These are phyloP conservation scores for Jamesozyma hellenica DNA, from an alignment of 805 yeast species.

Conservation along the genomic window DNA sequence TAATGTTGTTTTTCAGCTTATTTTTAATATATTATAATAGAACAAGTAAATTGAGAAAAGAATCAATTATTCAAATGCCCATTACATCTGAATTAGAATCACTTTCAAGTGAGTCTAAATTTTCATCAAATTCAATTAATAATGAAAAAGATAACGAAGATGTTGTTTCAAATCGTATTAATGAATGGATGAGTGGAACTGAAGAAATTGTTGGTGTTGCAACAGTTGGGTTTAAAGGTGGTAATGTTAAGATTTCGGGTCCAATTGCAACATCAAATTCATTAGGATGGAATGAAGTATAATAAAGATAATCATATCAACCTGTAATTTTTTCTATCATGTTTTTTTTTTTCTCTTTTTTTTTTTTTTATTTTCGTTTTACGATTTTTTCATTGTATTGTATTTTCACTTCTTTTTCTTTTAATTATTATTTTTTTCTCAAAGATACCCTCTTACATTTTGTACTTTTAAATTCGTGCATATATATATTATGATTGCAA, in stretches of 20 bases:
- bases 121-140: not conserved
- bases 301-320: too few species aligned
- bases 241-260: conserved; percentile 43
- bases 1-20: conserved; percentile 52
- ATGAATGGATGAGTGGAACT: conserved; percentile 26
- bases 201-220: conserved; percentile 1
- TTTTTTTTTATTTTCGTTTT: too few species aligned
- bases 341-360: too few species aligned
- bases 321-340: too few species aligned
- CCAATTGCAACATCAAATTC: conserved; percentile 67
- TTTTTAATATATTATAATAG: conserved; percentile 43
- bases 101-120: conserved; percentile 4
- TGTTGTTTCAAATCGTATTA: conserved; percentile 23
- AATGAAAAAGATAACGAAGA: conserved; percentile 14
- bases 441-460: too few species aligned
- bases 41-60: conserved; percentile 30
- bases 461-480: too few species aligned
- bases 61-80: conserved; percentile 11
- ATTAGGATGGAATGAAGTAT: conserved; percentile 49
- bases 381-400: too few species aligned
- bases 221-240: conserved; percentile 7
- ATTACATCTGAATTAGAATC: conserved; percentile 7
- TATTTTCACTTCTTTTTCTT: too few species aligned
- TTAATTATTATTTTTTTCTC: too few species aligned
- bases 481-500: too few species aligned